These are phyloP conservation scores for Colletotrichum horii DNA, from an alignment of 2,329 filamentous ascomycete species.

Conservation along the genomic window DNA sequence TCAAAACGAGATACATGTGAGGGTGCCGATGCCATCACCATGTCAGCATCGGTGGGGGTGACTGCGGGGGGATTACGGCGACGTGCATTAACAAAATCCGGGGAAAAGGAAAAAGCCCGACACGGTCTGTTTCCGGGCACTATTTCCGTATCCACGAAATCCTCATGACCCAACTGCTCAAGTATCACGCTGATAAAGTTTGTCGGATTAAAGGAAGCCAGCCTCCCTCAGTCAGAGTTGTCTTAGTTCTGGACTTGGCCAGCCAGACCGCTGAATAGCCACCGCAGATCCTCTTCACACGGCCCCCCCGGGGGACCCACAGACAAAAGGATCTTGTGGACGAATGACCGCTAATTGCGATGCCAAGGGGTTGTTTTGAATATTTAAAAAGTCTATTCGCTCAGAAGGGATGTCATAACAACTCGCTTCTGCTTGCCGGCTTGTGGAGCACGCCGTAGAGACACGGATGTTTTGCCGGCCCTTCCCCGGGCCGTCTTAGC, in stretches of 20 bases:
- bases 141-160: background rate
- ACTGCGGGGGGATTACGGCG: conserved; percentile 5
- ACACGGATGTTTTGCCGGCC: too few species aligned
- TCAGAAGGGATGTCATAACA: rapidly evolving
- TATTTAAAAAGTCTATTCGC: rapidly evolving
- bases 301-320: background rate
- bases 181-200: background rate
- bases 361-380: rapidly evolving
- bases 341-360: background rate
- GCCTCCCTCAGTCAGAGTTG: background rate
- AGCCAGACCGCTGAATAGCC: background rate
- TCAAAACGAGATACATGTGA: background rate
- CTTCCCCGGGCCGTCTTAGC: too few species aligned
- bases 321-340: background rate
- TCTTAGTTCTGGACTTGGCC: background rate
- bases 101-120: conserved; percentile 1
- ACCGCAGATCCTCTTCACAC: background rate
- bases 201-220: background rate
- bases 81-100: background rate
- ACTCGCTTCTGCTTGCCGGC: background rate
- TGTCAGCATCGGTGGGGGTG: background rate
- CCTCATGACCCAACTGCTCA: background rate
- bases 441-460: too few species aligned
- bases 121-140: background rate
- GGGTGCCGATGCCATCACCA: too few species aligned